Conservation (phyloP, 352 stramenopile species). For the Globisporangium cederbergense region DNA sequence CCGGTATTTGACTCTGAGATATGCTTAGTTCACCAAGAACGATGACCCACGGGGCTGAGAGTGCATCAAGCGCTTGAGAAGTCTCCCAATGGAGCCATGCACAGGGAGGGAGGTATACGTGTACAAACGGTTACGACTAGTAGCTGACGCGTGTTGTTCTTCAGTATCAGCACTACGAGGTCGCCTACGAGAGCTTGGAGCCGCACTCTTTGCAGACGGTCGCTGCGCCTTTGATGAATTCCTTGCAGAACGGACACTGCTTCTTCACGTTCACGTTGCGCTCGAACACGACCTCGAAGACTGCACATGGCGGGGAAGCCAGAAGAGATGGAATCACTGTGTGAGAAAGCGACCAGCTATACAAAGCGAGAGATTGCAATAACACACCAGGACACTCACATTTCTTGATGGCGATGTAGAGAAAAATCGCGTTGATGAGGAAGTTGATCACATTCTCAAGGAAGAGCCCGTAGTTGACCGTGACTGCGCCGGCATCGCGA, state of each 20-base stretch:
- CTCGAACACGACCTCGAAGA: conserved; percentile 58
- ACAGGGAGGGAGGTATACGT: too few relatives aligned
- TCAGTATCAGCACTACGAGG: too few relatives aligned
- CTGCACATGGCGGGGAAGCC: conserved; percentile 9
- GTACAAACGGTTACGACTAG: too few relatives aligned
- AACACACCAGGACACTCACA: conserved; percentile 18
- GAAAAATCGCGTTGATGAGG: conserved; percentile 65
- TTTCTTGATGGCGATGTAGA: conserved; percentile 75
- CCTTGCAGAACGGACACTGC: conserved; percentile 63
- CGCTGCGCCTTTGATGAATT: conserved; percentile 61
- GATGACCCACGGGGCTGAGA: too few relatives aligned
- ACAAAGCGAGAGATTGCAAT: neutral
- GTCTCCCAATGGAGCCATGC: too few relatives aligned
- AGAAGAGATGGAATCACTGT: neutral
- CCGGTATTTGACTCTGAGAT: too few relatives aligned
- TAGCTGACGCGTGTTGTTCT: too few relatives aligned
- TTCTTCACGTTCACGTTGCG: conserved; percentile 61
- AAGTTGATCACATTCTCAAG: conserved; percentile 74
- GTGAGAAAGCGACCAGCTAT: neutral
- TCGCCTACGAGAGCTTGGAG: conserved; percentile 11
- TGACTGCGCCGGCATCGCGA: conserved; percentile 51
- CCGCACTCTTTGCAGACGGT: conserved; percentile 37
- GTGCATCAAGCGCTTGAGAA: too few relatives aligned
- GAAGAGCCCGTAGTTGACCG: conserved; percentile 70
- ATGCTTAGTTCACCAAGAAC: too few relatives aligned